phyloP scores from a whole-genome alignment of 805 yeast genomes.

The Saccharomycopsis fodiens region DNA sequence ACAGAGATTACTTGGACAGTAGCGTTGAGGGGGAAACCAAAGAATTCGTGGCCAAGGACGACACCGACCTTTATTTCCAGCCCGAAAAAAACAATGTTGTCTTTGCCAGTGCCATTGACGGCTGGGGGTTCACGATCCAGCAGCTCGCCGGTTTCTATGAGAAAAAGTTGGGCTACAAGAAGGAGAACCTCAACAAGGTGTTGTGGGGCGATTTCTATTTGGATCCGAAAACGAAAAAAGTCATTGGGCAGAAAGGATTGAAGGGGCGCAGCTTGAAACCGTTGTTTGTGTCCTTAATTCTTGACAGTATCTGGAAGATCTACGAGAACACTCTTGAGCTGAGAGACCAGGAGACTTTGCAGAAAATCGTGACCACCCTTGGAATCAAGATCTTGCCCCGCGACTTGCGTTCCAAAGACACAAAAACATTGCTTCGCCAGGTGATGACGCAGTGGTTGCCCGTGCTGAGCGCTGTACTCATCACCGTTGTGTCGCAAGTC shows the following conservation, averaged over 20 bases:
- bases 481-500: constrained; percentile 75
- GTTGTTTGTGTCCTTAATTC: constrained; percentile 74
- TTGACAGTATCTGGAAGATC: constrained; percentile 89
- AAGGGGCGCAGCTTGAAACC: constrained; percentile 64
- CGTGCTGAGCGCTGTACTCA: constrained; percentile 72
- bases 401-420: constrained; percentile 74
- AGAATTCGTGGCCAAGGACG: constrained; percentile 64
- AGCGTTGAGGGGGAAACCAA: constrained; percentile 26
- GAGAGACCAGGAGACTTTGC: constrained; percentile 61
- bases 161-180: constrained; percentile 75
- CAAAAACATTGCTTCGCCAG: constrained; percentile 49
- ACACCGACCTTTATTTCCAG: constrained; percentile 74
- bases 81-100: constrained; percentile 87
- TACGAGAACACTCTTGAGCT: constrained; percentile 55
- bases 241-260: constrained; percentile 56
- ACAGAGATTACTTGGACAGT: constrained; percentile 58
- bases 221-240: constrained; percentile 85
- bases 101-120: constrained; percentile 88
- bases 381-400: constrained; percentile 63
- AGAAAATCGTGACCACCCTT: constrained; percentile 66
- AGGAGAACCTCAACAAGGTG: constrained; percentile 71
- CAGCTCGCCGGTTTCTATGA: constrained; percentile 86
- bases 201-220: constrained; percentile 92
- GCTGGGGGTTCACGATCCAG: constrained; percentile 93
- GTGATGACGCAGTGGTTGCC: constrained; percentile 95